Conservation (phyloP, 805 yeast genomes). For the Lipomyces japonicus region DNA sequence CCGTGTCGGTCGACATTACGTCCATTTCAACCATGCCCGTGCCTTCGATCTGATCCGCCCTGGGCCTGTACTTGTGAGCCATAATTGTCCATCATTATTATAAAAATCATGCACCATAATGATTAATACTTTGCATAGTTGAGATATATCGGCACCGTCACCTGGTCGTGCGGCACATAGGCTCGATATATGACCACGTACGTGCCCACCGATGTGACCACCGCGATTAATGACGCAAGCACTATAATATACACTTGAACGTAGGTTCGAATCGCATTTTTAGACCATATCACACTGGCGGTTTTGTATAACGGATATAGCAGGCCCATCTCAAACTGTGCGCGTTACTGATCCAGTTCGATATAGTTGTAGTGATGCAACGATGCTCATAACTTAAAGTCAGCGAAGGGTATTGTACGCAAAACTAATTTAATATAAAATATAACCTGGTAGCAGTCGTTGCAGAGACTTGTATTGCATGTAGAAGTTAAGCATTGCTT, state of each 20-base stretch:
- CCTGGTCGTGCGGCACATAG: slow-evolving; percentile 22
- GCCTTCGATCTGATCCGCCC: too few species aligned
- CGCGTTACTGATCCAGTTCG: too few species aligned
- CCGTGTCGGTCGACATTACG: slow-evolving; percentile 12
- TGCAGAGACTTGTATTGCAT: too few species aligned
- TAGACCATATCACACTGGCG: slow-evolving; percentile 9
- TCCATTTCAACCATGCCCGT: too few species aligned
- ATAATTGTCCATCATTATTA: not conserved
- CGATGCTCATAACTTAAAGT: too few species aligned
- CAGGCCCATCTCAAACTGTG: too few species aligned
- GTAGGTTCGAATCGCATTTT: slow-evolving; percentile 16
- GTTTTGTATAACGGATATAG: slow-evolving; percentile 3
- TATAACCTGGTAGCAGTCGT: too few species aligned
- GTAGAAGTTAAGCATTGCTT: too few species aligned
- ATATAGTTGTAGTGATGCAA: too few species aligned
- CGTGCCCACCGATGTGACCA: slow-evolving; percentile 13
- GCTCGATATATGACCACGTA: slow-evolving; percentile 20
- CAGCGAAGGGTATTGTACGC: too few species aligned
- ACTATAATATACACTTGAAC: slow-evolving; percentile 13
- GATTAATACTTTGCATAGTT: slow-evolving; percentile 6
- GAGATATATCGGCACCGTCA: slow-evolving; percentile 18
- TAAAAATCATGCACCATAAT: not conserved
- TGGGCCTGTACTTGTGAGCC: not conserved
- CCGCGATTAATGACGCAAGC: slow-evolving; percentile 1
- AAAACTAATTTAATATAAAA: too few species aligned